A percentile compares a stretch with the other conserved stretches of the same genome.
phyloP scores from a whole-genome alignment of 176 grass and related monocot genomes.

The Stipa capillata region DNA sequence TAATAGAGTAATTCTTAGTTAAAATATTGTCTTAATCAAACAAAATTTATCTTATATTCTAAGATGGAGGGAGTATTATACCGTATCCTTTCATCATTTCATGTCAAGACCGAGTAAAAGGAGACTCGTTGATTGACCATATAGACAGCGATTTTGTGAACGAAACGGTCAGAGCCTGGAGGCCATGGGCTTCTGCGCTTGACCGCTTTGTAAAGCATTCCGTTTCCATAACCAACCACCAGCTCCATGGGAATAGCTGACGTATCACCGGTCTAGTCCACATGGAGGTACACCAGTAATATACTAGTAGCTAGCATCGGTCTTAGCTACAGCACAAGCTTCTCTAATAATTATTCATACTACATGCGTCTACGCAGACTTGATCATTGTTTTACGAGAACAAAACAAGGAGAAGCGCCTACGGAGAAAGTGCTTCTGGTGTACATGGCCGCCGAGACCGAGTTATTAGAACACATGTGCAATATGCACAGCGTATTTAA shows the following conservation, averaged over 20 bases:
- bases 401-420: background rate
- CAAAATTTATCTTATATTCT: too few relatives aligned
- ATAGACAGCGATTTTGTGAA: background rate
- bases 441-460: background rate
- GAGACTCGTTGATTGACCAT: background rate
- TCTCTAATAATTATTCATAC: background rate
- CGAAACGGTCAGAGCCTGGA: background rate
- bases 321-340: background rate
- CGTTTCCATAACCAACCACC: background rate
- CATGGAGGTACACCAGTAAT: background rate
- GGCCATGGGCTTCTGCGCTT: background rate
- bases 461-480: background rate
- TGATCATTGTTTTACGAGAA: background rate
- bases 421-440: background rate
- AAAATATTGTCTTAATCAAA: too few relatives aligned
- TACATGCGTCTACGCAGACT: background rate
- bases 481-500: too few relatives aligned
- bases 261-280: background rate
- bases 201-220: background rate
- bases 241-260: background rate
- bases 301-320: background rate
- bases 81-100: background rate
- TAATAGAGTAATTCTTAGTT: too few relatives aligned
- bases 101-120: conserved; percentile 5
- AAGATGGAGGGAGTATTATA: too few relatives aligned